Conservation (phyloP, 441 rosid genomes). For the Macaranga tanarius region DNA sequence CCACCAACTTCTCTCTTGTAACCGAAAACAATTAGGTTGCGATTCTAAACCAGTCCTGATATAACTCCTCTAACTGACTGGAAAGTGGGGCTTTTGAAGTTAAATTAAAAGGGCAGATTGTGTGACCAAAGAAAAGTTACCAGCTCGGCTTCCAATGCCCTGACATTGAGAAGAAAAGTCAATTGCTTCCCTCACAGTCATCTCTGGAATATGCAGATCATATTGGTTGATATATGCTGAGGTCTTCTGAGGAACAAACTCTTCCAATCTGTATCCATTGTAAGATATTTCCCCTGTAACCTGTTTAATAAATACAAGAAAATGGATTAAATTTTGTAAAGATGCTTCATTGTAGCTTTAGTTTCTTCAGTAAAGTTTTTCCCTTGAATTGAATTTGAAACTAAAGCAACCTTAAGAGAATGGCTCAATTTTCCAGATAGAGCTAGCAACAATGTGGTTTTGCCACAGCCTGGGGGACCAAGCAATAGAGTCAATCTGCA, state of each 20-base stretch:
- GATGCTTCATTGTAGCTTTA: background rate
- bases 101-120: too few species aligned
- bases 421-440: conserved; percentile 50
- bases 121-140: conserved; percentile 22
- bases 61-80: too few species aligned
- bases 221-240: conserved; percentile 51
- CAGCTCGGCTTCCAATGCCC: conserved; percentile 50
- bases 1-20: background rate
- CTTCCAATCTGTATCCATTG: conserved; percentile 44
- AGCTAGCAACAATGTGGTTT: conserved; percentile 55
- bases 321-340: background rate
- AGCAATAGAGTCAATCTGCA: conserved; percentile 68
- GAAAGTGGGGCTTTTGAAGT: too few species aligned
- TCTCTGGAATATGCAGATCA: conserved; percentile 57
- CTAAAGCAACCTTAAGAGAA: conserved; percentile 49
- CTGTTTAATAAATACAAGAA: conserved; percentile 18
- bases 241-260: conserved; percentile 53
- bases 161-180: conserved; percentile 56
- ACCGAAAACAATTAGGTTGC: too few species aligned
- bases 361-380: too few species aligned
- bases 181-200: conserved; percentile 63
- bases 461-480: conserved; percentile 79
- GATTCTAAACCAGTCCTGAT: too few species aligned
- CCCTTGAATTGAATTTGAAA: too few species aligned
- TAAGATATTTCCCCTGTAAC: conserved; percentile 43